phyloP scores from a whole-genome alignment of 2,329 filamentous ascomycete genomes.

The Volutella citrinella region DNA sequence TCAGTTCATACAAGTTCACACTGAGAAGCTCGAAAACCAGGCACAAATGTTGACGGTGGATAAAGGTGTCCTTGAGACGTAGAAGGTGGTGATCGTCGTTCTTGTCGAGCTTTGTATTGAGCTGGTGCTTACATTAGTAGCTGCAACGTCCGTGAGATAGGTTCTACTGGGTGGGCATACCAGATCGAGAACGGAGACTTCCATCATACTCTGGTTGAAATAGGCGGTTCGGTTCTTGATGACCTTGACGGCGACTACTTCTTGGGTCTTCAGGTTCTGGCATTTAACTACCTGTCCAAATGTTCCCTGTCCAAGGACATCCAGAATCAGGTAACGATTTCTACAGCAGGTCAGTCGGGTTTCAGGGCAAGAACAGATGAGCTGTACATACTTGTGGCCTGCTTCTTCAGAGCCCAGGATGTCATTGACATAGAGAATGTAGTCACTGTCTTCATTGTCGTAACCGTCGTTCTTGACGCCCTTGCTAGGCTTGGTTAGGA shows the following conservation, averaged over 20 bases:
- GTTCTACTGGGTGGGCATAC: too few relatives aligned
- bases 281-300: slow-evolving; percentile 99
- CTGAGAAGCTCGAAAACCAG: slow-evolving; percentile 94
- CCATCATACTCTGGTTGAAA: slow-evolving; percentile 99
- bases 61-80: slow-evolving; percentile 95
- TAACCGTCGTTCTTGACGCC: slow-evolving; percentile 98
- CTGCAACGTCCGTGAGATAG: too few relatives aligned
- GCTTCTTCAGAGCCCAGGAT: slow-evolving; percentile 97
- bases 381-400: slow-evolving; percentile 89
- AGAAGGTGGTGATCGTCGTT: slow-evolving; percentile 97
- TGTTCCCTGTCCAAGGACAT: slow-evolving; percentile 94
- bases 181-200: slow-evolving; percentile 94
- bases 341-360: too few relatives aligned
- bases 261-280: slow-evolving; percentile 96
- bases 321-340: slow-evolving; percentile 94
- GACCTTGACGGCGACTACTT: slow-evolving; percentile 97
- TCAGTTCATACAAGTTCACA: slow-evolving; percentile 96
- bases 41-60: slow-evolving; percentile 94
- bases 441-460: slow-evolving; percentile 98
- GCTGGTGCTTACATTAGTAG: too few relatives aligned
- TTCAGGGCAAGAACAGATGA: too few relatives aligned
- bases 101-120: slow-evolving; percentile 98
- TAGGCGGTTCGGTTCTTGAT: slow-evolving; percentile 99
- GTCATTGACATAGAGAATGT: slow-evolving; percentile 98
- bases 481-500: slow-evolving; percentile 97